phyloP scores from a whole-genome alignment of 805 yeast genomes.

The Geotrichum ghanense region DNA sequence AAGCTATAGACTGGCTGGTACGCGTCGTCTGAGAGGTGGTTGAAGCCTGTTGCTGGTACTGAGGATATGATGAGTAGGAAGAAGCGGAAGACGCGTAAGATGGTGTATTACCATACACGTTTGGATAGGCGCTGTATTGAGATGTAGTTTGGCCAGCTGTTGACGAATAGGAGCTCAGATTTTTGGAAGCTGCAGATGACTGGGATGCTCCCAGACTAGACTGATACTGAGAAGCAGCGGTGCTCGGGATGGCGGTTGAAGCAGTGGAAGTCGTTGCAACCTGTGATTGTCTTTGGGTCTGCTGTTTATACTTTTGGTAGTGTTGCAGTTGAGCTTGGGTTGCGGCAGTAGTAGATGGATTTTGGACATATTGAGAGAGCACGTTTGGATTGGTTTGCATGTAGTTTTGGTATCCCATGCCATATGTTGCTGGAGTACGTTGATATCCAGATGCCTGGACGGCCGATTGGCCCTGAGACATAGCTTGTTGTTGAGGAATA shows the following conservation, averaged over 20 bases:
- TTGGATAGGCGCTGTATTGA: not conserved
- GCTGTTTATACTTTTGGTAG: not conserved
- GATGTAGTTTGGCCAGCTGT: not conserved
- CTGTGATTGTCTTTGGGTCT: not conserved
- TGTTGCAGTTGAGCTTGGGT: constrained; percentile 2
- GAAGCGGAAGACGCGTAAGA: too few species aligned
- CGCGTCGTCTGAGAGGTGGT: not conserved
- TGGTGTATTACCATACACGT: not conserved
- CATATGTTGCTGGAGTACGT: not conserved
- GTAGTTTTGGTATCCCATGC: not conserved
- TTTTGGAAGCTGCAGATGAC: not conserved
- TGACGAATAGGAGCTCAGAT: not conserved
- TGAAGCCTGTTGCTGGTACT: not conserved
- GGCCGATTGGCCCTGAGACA: not conserved
- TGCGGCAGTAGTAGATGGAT: not conserved
- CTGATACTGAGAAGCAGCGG: not conserved
- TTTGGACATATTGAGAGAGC: not conserved
- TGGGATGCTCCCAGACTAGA: not conserved
- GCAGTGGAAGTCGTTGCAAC: not conserved
- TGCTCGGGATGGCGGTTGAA: not conserved
- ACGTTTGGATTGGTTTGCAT: not conserved
- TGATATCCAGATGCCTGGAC: not conserved
- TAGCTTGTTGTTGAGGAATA: not conserved
- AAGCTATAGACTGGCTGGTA: not conserved
- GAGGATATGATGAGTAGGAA: not conserved